phyloP scores from a whole-genome alignment of 345 rosid genomes.

The Jatropha curcas region DNA sequence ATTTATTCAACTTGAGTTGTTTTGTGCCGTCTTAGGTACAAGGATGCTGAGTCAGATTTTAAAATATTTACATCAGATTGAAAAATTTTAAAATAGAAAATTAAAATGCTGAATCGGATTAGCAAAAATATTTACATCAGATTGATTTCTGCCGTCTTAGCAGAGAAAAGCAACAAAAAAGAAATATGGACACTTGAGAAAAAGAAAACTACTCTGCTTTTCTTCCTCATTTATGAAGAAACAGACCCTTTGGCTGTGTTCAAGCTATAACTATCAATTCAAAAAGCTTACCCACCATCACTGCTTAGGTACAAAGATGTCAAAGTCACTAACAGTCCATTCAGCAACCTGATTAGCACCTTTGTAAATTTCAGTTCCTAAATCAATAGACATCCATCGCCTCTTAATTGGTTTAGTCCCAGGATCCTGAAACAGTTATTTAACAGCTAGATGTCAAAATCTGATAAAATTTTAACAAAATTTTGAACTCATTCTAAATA shows the following conservation, averaged over 20 bases:
- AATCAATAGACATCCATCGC: slow-evolving; percentile 31
- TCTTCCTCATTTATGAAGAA: background rate
- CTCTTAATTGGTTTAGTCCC: slow-evolving; percentile 21
- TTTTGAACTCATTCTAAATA: background rate
- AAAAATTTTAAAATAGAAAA: background rate
- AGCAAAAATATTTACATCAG: background rate
- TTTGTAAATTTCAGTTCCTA: slow-evolving; percentile 27
- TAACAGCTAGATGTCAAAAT: background rate
- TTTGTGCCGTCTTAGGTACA: too few species aligned
- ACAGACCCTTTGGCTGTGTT: slow-evolving; percentile 22
- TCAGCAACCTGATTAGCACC: slow-evolving; percentile 25
- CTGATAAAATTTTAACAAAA: background rate
- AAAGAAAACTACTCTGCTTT: background rate
- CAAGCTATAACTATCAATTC: too few species aligned
- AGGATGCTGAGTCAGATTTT: too few species aligned
- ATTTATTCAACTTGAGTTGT: too few species aligned
- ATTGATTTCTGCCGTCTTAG: background rate
- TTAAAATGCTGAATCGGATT: background rate
- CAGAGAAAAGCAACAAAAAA: background rate
- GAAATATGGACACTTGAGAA: background rate
- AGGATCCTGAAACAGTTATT: slow-evolving; percentile 15
- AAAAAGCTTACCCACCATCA: background rate
- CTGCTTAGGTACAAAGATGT: slow-evolving; percentile 18
- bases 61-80: too few species aligned
- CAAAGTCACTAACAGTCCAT: slow-evolving; percentile 30